Percentiles rank a stretch among this genome's conserved stretches.
Evolutionary conservation across 352 stramenopile species (phyloP).

Genomic region (Globisporangium sylvaticum): DNA sequence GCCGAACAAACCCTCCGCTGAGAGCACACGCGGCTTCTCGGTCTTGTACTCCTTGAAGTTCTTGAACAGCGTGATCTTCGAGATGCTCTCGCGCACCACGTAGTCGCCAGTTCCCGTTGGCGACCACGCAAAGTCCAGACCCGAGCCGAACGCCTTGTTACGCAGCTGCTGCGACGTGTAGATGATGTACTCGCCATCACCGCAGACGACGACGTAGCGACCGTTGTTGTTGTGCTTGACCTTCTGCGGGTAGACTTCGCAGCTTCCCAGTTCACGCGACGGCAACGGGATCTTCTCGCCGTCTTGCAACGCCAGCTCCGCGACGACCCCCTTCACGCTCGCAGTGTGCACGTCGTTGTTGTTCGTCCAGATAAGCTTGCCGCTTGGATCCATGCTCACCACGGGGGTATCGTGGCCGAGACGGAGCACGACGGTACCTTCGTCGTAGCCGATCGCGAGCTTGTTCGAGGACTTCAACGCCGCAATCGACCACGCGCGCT

Average conservation of each 20-base stretch:
- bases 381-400: slow-evolving; percentile 96
- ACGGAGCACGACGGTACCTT: slow-evolving; percentile 94
- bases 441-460: slow-evolving; percentile 94
- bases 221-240: slow-evolving; percentile 99
- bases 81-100: slow-evolving; percentile 96
- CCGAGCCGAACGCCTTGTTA: slow-evolving; percentile 96
- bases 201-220: slow-evolving; percentile 97
- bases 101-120: slow-evolving; percentile 97
- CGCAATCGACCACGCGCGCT: slow-evolving; percentile 95
- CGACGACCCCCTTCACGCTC: slow-evolving; percentile 87
- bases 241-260: slow-evolving; percentile 97
- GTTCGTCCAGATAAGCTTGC: slow-evolving; percentile 97
- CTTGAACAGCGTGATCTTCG: slow-evolving; percentile 96
- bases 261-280: slow-evolving; percentile 93
- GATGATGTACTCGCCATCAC: slow-evolving; percentile 99
- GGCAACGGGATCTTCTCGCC: slow-evolving; percentile 86
- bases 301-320: slow-evolving; percentile 74
- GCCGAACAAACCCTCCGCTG: slow-evolving; percentile 95
- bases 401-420: slow-evolving; percentile 97
- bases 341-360: slow-evolving; percentile 98
- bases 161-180: slow-evolving; percentile 96
- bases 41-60: slow-evolving; percentile 98
- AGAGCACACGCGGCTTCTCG: slow-evolving; percentile 92
- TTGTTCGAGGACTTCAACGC: slow-evolving; percentile 86
- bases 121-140: slow-evolving; percentile 98